A percentile compares a stretch with the other conserved stretches of the same genome.
Evolutionary conservation across 75 land plant genomes (phyloP).

Genomic region (Pinus albicaulis): DNA sequence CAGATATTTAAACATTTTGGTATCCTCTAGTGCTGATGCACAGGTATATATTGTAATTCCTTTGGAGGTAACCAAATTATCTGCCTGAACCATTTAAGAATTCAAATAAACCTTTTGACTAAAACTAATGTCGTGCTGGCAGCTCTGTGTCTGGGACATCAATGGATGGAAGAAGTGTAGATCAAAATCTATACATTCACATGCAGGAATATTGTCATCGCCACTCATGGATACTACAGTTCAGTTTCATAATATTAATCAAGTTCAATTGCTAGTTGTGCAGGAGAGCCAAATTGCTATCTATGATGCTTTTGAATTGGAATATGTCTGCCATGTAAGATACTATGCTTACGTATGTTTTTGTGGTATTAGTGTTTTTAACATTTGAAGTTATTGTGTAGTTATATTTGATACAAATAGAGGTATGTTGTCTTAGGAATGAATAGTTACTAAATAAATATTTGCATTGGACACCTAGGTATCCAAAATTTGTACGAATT

Average conservation of each 20-base stretch:
- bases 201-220: conserved; percentile 31
- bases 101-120: not conserved
- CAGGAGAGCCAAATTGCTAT: conserved; percentile 63
- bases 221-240: conserved; percentile 43
- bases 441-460: not conserved
- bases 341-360: not conserved
- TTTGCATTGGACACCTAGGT: conserved; percentile 48
- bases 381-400: not conserved
- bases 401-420: not conserved
- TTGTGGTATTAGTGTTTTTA: not conserved
- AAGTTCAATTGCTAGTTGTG: conserved; percentile 50
- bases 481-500: conserved; percentile 38
- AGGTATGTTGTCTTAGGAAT: not conserved
- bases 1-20: conserved; percentile 41
- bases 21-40: conserved; percentile 66
- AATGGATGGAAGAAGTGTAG: conserved; percentile 80
- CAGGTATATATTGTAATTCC: conserved; percentile 27
- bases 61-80: not conserved
- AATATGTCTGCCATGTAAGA: conserved; percentile 39
- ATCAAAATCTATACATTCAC: conserved; percentile 40
- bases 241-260: conserved; percentile 55
- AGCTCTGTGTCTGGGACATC: conserved; percentile 71
- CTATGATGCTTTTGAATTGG: conserved; percentile 60
- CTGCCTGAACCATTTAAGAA: not conserved
- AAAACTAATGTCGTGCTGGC: not conserved